phyloP scores from a whole-genome alignment of 495 filamentous ascomycete genomes.

The Letharia lupina region DNA sequence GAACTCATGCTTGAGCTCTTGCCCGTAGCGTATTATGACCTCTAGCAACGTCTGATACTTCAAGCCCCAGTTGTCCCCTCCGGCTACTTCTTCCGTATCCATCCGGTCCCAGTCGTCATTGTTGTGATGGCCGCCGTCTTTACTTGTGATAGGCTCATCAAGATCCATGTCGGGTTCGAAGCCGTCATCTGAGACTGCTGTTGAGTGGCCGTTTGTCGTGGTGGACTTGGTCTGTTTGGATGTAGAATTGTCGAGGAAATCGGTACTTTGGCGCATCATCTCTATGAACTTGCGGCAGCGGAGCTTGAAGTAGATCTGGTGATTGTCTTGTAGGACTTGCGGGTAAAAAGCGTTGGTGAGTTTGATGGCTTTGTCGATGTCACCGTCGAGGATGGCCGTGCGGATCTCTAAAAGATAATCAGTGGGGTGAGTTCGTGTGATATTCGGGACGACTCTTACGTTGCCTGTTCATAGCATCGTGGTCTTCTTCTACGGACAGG shows the following conservation, averaged over 20 bases:
- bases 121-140: constrained; percentile 27
- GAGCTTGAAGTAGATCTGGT: constrained; percentile 83
- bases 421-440: constrained; percentile 15
- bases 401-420: constrained; percentile 57
- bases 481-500: constrained; percentile 73
- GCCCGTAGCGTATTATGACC: constrained; percentile 73
- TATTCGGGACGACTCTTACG: constrained; percentile 41
- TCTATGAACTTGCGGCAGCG: constrained; percentile 90
- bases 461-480: constrained; percentile 82
- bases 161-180: constrained; percentile 73
- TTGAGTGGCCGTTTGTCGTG: constrained; percentile 29
- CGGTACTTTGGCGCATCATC: constrained; percentile 79
- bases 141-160: constrained; percentile 50
- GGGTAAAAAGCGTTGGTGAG: constrained; percentile 73
- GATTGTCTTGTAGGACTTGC: constrained; percentile 70
- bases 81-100: constrained; percentile 43
- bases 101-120: constrained; percentile 43
- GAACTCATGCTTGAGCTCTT: constrained; percentile 69
- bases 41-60: constrained; percentile 50
- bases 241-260: constrained; percentile 43
- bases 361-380: constrained; percentile 83
- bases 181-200: constrained; percentile 39
- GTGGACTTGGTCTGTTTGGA: constrained; percentile 34
- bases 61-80: constrained; percentile 23
- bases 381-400: constrained; percentile 80